These are phyloP conservation scores for Vishniacozyma victoriae DNA, from an alignment of 768 basidiomycete genomes.

Conservation along the genomic window DNA sequence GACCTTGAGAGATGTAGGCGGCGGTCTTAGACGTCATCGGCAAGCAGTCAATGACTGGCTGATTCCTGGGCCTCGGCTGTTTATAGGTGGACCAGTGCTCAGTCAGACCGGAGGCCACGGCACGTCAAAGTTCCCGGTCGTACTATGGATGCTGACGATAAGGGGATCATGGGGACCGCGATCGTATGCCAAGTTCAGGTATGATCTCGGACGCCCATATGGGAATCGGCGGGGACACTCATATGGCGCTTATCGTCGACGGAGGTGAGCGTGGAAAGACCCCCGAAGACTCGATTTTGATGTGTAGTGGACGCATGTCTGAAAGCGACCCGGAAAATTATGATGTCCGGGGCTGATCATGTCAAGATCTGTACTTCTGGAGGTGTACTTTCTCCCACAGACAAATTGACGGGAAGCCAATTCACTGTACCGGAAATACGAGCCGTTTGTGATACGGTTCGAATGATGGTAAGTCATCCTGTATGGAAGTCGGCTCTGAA, in stretches of 20 bases:
- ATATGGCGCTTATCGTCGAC: background rate
- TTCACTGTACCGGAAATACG: slow-evolving; percentile 2
- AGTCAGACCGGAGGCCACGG: background rate
- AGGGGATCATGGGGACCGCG: background rate
- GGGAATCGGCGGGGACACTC: no score
- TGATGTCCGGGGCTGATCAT: background rate
- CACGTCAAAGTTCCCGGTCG: background rate
- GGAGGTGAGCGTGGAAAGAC: background rate
- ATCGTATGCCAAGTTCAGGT: background rate
- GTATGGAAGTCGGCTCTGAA: background rate
- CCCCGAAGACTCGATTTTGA: background rate
- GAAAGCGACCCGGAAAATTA: background rate
- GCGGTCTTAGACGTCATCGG: background rate
- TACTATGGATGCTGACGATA: background rate
- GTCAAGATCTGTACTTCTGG: slow-evolving; percentile 4
- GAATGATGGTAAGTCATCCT: background rate
- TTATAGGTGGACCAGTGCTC: background rate
- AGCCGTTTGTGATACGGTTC: background rate
- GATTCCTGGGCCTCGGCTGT: background rate
- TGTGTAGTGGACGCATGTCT: slow-evolving; percentile 2
- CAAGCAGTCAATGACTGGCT: background rate
- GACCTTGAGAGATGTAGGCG: background rate
- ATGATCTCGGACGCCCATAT: background rate
- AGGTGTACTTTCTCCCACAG: background rate
- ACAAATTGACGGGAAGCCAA: background rate